phyloP scores from a whole-genome alignment of 352 stramenopile genomes.

The Pythium phragmiticola region DNA sequence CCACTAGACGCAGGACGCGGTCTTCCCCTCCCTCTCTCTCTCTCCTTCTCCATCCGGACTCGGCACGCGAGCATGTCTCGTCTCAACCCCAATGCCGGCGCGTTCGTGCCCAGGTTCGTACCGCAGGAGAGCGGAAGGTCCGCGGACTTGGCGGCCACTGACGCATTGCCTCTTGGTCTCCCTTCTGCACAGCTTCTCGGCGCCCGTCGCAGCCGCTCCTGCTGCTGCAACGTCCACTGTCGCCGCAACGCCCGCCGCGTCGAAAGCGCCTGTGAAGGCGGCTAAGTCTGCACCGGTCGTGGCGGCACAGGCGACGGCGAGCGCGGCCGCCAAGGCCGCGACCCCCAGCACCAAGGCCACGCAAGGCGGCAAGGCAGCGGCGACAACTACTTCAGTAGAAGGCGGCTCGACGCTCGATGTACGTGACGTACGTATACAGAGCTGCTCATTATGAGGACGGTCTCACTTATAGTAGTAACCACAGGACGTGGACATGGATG shows the following conservation, averaged over 20 bases:
- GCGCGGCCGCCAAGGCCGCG: neutral
- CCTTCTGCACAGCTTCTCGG: neutral
- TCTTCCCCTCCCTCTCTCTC: too few species aligned
- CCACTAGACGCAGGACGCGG: neutral
- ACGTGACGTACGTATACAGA: conserved; percentile 1
- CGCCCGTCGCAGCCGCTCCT: conserved; percentile 10
- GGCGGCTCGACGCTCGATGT: conserved; percentile 4
- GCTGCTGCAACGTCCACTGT: conserved; percentile 19
- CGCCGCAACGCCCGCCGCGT: neutral
- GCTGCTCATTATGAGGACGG: too few species aligned
- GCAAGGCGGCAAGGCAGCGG: neutral
- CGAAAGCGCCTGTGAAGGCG: conserved; percentile 5
- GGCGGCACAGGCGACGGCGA: neutral
- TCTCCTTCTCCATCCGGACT: neutral
- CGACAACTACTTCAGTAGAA: neutral
- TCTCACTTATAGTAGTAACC: too few species aligned
- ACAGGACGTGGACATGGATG: conserved; percentile 21
- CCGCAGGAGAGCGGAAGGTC: too few species aligned
- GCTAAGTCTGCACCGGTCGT: conserved; percentile 5
- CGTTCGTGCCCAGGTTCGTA: conserved; percentile 73
- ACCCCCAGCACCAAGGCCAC: conserved; percentile 6
- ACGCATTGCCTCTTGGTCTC: neutral
- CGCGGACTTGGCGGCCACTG: neutral
- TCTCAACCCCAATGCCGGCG: conserved; percentile 83
- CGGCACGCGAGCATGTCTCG: conserved; percentile 32